Evolutionary conservation across 306 rosid species (phyloP).

Genomic region (Elaeagnus macrophylla): DNA sequence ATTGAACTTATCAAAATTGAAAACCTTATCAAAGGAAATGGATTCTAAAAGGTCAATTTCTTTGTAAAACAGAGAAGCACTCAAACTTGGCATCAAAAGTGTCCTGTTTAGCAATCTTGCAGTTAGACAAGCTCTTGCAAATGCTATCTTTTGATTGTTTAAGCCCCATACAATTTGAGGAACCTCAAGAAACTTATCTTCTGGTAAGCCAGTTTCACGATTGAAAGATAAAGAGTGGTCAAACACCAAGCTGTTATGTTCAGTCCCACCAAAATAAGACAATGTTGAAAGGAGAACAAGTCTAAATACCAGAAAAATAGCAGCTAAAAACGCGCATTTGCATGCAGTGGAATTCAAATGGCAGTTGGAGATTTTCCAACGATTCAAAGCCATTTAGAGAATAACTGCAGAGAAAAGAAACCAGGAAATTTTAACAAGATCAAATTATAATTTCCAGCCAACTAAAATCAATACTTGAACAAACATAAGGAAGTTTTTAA

Average conservation of each 20-base stretch:
- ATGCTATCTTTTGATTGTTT: slow-evolving; percentile 89
- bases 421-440: slow-evolving; percentile 1
- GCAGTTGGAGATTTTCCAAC: slow-evolving; percentile 27
- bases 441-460: not conserved
- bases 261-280: slow-evolving; percentile 29
- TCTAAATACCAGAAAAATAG: slow-evolving; percentile 48
- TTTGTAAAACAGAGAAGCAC: slow-evolving; percentile 88
- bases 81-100: slow-evolving; percentile 79
- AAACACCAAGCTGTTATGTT: slow-evolving; percentile 31
- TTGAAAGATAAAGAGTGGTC: slow-evolving; percentile 20
- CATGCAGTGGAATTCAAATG: slow-evolving; percentile 40
- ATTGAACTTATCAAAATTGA: slow-evolving; percentile 59
- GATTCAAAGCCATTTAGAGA: slow-evolving; percentile 45
- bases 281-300: slow-evolving; percentile 38
- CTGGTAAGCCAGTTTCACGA: slow-evolving; percentile 29
- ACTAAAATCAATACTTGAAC: slow-evolving; percentile 16
- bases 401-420: slow-evolving; percentile 14
- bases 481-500: slow-evolving; percentile 7
- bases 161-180: slow-evolving; percentile 94
- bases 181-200: slow-evolving; percentile 60
- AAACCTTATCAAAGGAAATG: slow-evolving; percentile 67
- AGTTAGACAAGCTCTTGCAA: slow-evolving; percentile 81
- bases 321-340: slow-evolving; percentile 52
- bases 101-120: slow-evolving; percentile 82
- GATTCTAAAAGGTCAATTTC: slow-evolving; percentile 70